Conservation (phyloP, 129 eudicot species). For the Pulicaria dysenterica region DNA sequence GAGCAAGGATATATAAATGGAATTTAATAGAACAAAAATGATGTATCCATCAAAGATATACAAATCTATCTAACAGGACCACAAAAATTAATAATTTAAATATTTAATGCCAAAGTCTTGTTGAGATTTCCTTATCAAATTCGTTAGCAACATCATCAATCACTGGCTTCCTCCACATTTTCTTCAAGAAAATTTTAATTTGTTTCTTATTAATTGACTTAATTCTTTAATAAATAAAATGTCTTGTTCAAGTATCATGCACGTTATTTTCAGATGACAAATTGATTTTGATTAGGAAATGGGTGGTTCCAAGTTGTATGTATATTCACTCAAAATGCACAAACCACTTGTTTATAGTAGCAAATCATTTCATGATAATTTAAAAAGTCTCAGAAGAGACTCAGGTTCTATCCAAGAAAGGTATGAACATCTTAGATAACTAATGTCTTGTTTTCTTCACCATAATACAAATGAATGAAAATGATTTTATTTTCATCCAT, state of each 20-base stretch:
- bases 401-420: too few relatives aligned
- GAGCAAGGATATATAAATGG: conserved; percentile 4
- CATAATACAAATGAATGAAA: too few relatives aligned
- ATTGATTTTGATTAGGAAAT: conserved; percentile 4
- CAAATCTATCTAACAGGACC: conserved; percentile 23
- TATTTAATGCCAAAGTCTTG: conserved; percentile 18
- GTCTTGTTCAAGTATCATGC: background rate
- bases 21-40: conserved; percentile 9
- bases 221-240: background rate
- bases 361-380: background rate
- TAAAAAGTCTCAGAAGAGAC: too few relatives aligned
- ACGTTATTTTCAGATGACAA: conserved; percentile 11
- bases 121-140: conserved; percentile 16
- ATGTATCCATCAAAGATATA: conserved; percentile 16
- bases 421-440: too few relatives aligned
- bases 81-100: background rate
- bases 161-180: background rate
- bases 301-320: background rate
- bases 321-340: background rate
- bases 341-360: background rate
- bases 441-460: too few relatives aligned
- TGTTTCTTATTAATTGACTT: background rate
- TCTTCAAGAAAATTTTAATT: background rate
- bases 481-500: too few relatives aligned
- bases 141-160: conserved; percentile 22